Conservation (phyloP, 2,329 filamentous ascomycete species). For the Emmonsiellopsis sp. region DNA sequence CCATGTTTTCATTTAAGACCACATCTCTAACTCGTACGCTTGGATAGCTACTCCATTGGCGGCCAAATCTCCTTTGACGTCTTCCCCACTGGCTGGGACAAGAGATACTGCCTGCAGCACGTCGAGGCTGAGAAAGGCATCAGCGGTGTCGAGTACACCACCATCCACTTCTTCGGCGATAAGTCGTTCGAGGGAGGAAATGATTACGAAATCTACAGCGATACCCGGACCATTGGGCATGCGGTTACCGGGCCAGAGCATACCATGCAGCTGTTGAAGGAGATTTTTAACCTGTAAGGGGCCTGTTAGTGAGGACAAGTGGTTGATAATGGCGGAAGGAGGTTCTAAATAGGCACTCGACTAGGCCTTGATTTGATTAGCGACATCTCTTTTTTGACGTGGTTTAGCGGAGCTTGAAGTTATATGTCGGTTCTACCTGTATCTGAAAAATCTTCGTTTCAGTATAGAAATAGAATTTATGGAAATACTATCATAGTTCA, state of each 20-base stretch:
- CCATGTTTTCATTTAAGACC: conserved; percentile 2
- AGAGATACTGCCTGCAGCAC: conserved; percentile 90
- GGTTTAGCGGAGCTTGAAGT: background rate
- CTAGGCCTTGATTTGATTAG: background rate
- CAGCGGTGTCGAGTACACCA: conserved; percentile 57
- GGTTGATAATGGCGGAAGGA: background rate
- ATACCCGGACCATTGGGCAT: conserved; percentile 76
- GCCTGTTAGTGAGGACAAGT: too few relatives aligned
- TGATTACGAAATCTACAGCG: conserved; percentile 87
- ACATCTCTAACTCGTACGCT: conserved; percentile 1
- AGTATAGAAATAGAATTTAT: background rate
- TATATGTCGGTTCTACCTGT: background rate
- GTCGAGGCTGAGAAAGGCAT: conserved; percentile 73
- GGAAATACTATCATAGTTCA: background rate
- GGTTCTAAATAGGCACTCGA: background rate
- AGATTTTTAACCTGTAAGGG: conserved; percentile 53
- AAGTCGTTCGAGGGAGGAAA: conserved; percentile 89
- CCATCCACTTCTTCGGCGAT: conserved; percentile 96
- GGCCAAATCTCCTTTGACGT: conserved; percentile 98
- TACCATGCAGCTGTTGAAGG: conserved; percentile 68
- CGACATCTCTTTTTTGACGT: background rate
- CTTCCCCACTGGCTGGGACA: conserved; percentile 96
- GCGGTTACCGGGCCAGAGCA: conserved; percentile 73
- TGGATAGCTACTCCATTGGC: conserved; percentile 73
- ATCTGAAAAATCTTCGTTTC: background rate